Evolutionary conservation across 225 moss, liverwort and hornwort genomes (phyloP), one percentile per base, ranked within the genome.

Genomic region (Bryum argenteum): DNA sequence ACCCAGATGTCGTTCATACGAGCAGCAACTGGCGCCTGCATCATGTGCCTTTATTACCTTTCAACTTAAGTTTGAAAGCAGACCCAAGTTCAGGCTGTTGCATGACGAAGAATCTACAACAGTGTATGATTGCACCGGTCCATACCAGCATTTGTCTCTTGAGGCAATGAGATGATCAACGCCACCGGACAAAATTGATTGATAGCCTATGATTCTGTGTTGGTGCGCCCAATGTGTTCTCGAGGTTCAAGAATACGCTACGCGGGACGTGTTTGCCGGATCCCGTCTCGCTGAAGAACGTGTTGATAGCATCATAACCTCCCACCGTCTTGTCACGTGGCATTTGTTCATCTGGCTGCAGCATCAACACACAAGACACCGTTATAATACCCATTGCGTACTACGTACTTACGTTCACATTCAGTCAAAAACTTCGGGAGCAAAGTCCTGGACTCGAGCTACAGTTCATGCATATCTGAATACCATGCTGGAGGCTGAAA

Each of bases 341-440:
- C 76, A 83, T 77, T 73, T 80, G 70, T 39, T 70, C 76, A 80
- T 83, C 79, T 18, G 73, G 83, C 83, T 80, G 73, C 73, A 73
- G 43, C n/a, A n/a, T n/a, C 43, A 43, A 9, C 43, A 43, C 43
- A 43, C n/a, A n/a, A n/a, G n/a, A n/a, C n/a, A n/a, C n/a, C n/a
- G n/a, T n/a, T n/a, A n/a, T n/a, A n/a, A n/a, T n/a, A n/a, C n/a
- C n/a, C n/a, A n/a, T n/a, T n/a, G n/a, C n/a, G n/a, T n/a, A n/a
- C n/a, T n/a, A n/a, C n/a, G n/a, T n/a, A n/a, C n/a, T n/a, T n/a
- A n/a, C n/a, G n/a, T n/a, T n/a, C n/a, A n/a, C n/a, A n/a, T n/a
- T n/a, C n/a, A n/a, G n/a, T n/a, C n/a, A 22, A 0, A 8, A 65
- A 10, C 39, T n/a, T 41, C 41, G n/a, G n/a, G n/a, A n/a, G n/a